These are phyloP conservation scores for Suillus lakei DNA, from an alignment of 768 basidiomycete species.

Conservation along the genomic window DNA sequence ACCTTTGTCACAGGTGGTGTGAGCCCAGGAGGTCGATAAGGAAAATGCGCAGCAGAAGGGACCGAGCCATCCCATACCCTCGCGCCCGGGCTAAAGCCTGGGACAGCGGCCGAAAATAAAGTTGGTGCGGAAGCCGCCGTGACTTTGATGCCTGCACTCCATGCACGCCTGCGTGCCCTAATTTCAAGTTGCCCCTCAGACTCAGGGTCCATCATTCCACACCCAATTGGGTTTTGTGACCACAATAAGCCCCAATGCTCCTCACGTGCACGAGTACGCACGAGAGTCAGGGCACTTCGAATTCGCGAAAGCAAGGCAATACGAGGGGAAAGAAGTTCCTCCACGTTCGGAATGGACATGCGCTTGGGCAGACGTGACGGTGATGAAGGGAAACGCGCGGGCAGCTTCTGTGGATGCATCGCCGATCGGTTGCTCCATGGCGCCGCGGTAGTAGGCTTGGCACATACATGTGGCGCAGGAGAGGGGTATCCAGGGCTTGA, in stretches of 20 bases:
- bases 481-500: conserved; percentile 4
- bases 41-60: background rate
- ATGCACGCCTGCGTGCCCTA: conserved; percentile 65
- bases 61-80: conserved; percentile 25
- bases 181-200: conserved; percentile 51
- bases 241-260: conserved; percentile 45
- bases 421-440: background rate
- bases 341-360: background rate
- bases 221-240: conserved; percentile 9
- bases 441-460: background rate
- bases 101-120: background rate
- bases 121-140: conserved; percentile 18
- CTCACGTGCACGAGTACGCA: conserved; percentile 47
- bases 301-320: conserved; percentile 40
- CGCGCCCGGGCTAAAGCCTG: background rate
- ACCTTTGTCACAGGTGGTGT: conserved; percentile 4
- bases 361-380: conserved; percentile 16
- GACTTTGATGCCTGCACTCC: conserved; percentile 59
- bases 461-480: background rate
- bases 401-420: conserved; percentile 2
- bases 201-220: conserved; percentile 23
- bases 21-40: conserved; percentile 28
- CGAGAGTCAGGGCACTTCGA: conserved; percentile 44
- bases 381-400: background rate
- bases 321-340: conserved; percentile 22